phyloP scores from a whole-genome alignment of 768 basidiomycete genomes.

The Zangia roseola region DNA sequence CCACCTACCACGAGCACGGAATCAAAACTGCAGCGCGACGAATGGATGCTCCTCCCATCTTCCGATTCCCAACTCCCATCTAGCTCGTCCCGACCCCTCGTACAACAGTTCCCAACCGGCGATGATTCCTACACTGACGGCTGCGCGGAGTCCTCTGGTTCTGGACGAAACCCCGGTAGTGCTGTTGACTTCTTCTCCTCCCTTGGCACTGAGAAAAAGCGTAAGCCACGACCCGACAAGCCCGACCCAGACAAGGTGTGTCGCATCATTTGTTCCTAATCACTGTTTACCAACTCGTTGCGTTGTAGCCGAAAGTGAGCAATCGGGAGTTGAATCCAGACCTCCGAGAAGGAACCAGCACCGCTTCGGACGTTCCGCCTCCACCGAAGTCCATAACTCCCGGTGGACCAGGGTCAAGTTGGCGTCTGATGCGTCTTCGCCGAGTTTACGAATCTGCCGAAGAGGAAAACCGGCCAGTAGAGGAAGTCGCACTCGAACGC shows the following conservation, averaged over 20 bases:
- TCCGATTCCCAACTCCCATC: slow-evolving; percentile 26
- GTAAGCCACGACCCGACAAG: slow-evolving; percentile 54
- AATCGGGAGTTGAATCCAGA: slow-evolving; percentile 62
- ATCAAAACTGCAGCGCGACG: slow-evolving; percentile 62
- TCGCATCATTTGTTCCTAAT: background rate
- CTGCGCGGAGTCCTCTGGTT: slow-evolving; percentile 52
- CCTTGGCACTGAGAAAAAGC: slow-evolving; percentile 79
- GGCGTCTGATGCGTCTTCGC: slow-evolving; percentile 97
- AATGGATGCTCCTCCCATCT: slow-evolving; percentile 83
- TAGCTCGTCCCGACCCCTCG: slow-evolving; percentile 30
- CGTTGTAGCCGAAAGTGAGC: slow-evolving; percentile 56
- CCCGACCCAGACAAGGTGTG: slow-evolving; percentile 72
- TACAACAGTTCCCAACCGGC: slow-evolving; percentile 24
- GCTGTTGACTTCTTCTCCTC: slow-evolving; percentile 87
- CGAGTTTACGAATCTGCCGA: slow-evolving; percentile 88
- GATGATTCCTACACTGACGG: slow-evolving; percentile 63
- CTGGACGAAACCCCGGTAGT: slow-evolving; percentile 49
- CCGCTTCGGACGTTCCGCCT: slow-evolving; percentile 38
- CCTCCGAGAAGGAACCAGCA: slow-evolving; percentile 44
- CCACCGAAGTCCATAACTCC: slow-evolving; percentile 57
- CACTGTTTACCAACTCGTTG: slow-evolving; percentile 6
- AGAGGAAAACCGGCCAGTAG: slow-evolving; percentile 71
- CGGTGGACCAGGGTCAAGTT: slow-evolving; percentile 90
- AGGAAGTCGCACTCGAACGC: slow-evolving; percentile 83
- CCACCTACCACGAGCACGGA: slow-evolving; percentile 48